These are phyloP conservation scores for Sideroxylon spinosum DNA, from an alignment of 179 eudicot species.

Conservation along the genomic window DNA sequence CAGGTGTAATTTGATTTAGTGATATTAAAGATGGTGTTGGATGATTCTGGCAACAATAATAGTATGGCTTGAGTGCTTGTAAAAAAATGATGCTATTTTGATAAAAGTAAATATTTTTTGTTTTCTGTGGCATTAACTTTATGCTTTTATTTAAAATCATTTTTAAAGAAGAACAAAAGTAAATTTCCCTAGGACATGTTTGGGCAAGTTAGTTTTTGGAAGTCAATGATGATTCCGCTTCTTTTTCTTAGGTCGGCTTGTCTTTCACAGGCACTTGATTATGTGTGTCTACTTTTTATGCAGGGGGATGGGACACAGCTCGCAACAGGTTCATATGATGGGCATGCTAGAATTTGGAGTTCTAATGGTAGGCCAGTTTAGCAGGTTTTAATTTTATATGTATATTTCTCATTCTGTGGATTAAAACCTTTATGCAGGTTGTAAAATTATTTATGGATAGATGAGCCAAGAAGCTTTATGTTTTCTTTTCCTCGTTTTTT, in stretches of 20 bases:
- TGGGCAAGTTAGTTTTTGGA: neutral
- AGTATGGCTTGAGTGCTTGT: too few relatives aligned
- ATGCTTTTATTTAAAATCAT: neutral
- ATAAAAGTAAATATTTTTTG: neutral
- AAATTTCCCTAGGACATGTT: neutral
- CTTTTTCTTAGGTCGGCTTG: neutral
- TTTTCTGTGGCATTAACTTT: neutral
- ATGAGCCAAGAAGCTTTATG: neutral
- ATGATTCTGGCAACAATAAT: neutral
- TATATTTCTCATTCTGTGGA: neutral
- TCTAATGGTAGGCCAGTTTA: slow-evolving; percentile 38
- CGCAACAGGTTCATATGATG: slow-evolving; percentile 72
- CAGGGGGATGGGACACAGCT: slow-evolving; percentile 70
- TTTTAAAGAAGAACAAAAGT: too few relatives aligned
- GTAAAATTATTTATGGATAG: neutral
- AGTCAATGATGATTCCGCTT: neutral
- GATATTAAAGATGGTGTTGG: neutral
- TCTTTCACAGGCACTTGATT: neutral
- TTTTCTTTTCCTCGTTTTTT: slow-evolving; percentile 5
- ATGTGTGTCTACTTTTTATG: neutral
- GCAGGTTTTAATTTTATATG: neutral
- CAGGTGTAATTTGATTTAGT: too few relatives aligned
- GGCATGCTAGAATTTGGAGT: slow-evolving; percentile 69
- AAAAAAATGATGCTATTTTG: neutral
- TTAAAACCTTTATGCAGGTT: neutral